Percentiles rank a stretch among this genome's conserved stretches.
Evolutionary conservation across 139 green algal species (phyloP).

Genomic region (Tetradesmus lagerheimii): DNA sequence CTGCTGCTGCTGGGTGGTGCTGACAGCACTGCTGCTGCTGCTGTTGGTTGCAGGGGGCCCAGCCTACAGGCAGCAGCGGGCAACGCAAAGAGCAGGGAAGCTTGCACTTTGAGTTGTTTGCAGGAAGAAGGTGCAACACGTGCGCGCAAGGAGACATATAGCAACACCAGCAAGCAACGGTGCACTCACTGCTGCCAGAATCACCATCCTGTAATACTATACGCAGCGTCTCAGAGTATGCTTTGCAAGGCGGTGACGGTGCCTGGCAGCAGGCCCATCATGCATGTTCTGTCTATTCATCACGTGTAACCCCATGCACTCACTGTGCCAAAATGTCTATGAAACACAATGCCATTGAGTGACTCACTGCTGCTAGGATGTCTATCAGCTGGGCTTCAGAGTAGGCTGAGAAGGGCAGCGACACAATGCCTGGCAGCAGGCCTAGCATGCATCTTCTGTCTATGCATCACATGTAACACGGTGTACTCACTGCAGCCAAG

Average conservation of each 20-base stretch:
- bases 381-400: background rate
- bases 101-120: no score
- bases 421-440: conserved; percentile 27
- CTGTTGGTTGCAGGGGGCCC: background rate
- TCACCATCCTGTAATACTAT: no score
- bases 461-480: background rate
- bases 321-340: no score
- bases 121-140: no score
- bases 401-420: conserved; percentile 24
- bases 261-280: conserved; percentile 30
- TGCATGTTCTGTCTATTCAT: no score
- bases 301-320: background rate
- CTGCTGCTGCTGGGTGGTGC: conserved; percentile 26
- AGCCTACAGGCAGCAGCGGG: conserved; percentile 3
- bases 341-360: no score
- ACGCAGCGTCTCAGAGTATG: background rate
- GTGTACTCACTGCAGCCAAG: conserved; percentile 14
- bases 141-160: no score
- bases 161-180: background rate
- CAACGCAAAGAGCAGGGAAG: background rate
- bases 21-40: background rate
- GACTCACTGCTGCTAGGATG: conserved; percentile 37
- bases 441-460: conserved; percentile 3
- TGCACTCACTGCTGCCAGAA: conserved; percentile 30
- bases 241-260: background rate